Conservation (phyloP, 1,284 basidiomycete species). For the Crocinoboletus sp. region DNA sequence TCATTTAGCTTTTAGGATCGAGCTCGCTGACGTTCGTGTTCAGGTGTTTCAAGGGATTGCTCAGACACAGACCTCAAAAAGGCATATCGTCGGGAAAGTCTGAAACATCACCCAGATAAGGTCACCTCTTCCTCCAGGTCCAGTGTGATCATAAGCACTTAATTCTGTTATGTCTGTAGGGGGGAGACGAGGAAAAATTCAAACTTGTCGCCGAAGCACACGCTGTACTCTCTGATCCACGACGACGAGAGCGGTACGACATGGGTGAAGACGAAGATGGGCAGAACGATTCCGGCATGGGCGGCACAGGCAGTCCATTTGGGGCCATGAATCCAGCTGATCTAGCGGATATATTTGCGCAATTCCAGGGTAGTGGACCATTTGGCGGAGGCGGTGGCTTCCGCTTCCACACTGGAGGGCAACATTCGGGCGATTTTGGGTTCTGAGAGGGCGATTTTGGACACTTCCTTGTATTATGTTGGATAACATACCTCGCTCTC, state of each 20-base stretch:
- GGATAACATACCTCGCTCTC: slow-evolving; percentile 12
- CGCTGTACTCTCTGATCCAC: slow-evolving; percentile 69
- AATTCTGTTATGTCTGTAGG: slow-evolving; percentile 31
- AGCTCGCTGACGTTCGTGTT: slow-evolving; percentile 32
- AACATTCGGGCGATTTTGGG: slow-evolving; percentile 18
- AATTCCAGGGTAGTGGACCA: slow-evolving; percentile 45
- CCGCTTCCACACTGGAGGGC: slow-evolving; percentile 21
- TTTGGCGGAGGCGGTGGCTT: slow-evolving; percentile 20
- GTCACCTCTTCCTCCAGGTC: slow-evolving; percentile 30
- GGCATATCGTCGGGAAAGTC: slow-evolving; percentile 68
- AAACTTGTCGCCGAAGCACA: slow-evolving; percentile 78
- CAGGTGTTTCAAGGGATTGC: slow-evolving; percentile 54
- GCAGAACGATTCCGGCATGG: slow-evolving; percentile 39
- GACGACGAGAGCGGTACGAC: slow-evolving; percentile 67
- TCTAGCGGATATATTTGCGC: slow-evolving; percentile 59
- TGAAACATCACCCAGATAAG: slow-evolving; percentile 85
- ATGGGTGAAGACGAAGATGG: slow-evolving; percentile 74
- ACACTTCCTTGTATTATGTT: background rate
- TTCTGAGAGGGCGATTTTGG: slow-evolving; percentile 12
- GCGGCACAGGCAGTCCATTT: slow-evolving; percentile 36
- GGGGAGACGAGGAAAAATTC: slow-evolving; percentile 84
- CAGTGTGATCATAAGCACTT: slow-evolving; percentile 1
- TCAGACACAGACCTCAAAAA: slow-evolving; percentile 74
- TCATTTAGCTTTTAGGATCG: background rate
- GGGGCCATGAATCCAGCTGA: slow-evolving; percentile 42